Base-by-base conservation (phyloP, 176 grass and related monocot genomes). In the Pontederia crassipes region DNA sequence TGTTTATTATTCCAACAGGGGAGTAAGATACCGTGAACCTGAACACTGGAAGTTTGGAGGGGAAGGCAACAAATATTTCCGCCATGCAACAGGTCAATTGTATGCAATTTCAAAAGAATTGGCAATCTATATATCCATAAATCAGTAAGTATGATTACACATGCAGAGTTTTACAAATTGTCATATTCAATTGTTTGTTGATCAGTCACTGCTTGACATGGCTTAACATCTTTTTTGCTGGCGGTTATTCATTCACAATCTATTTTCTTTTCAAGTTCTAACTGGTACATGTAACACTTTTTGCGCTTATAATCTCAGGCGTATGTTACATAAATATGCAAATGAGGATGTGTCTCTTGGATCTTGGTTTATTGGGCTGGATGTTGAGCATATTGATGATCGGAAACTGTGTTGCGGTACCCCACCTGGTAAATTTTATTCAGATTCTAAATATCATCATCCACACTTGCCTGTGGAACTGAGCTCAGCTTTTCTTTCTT, bases 1-100 rank as follows among this genome's bases (percentile, higher is more conserved):
- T 75, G 14, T 46, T 67, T 61, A 27, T 73, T 49, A 45, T 27
- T 71, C 63, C 6, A 54, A 12, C 64, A 95, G 90, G 72, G 90
- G 81, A 28, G 77, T 84, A 52, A 75, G 82, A 57, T 95, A 95
- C 61, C 79, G 89, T 72, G 90, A 95, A 76, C 90, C 90, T 54
- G 90, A 95, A 78, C 76, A 86, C 59, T 95, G 90, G 90, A 95
- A 95, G 77, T 95, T 95, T 62, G 90, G 90, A 29, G 90, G 83
- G 59, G 62, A 48, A 28, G 82, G 82, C 56, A 90, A 90, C 64
- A 89, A 86, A 47, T 95, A 95, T 56, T 95, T 95, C 70, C 78
- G 83, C 59, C 90, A 95, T 77, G 90, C 90, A 56, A 95, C 90
- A 0, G 90, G 90, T 52, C 90, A 95, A 76, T 60, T 95, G 8